Conservation (phyloP, 75 land plant species). For the Selaginella moellendorffii region DNA sequence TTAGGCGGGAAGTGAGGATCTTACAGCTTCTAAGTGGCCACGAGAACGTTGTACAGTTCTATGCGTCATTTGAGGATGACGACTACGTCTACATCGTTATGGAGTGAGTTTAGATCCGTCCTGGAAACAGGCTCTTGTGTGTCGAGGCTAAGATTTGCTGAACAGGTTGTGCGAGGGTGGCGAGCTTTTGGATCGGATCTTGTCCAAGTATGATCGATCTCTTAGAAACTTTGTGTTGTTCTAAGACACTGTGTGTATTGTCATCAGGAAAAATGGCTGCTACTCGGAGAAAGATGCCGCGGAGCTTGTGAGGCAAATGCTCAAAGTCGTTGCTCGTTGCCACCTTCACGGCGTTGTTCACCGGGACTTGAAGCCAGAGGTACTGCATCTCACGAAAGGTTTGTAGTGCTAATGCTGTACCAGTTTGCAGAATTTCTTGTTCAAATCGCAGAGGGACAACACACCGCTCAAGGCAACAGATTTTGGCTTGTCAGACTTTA, state of each 20-base stretch:
- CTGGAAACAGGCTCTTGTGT: not conserved
- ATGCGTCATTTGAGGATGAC: conserved; percentile 73
- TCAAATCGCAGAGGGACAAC: not conserved
- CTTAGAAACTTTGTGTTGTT: not conserved
- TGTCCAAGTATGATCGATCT: conserved; percentile 33
- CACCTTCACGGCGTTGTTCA: conserved; percentile 11
- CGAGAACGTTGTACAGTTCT: conserved; percentile 73
- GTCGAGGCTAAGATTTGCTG: not conserved
- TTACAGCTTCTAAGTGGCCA: conserved; percentile 50
- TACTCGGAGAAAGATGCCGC: conserved; percentile 11
- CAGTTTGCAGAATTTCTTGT: not conserved
- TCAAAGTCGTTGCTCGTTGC: conserved; percentile 10
- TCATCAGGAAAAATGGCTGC: conserved; percentile 1
- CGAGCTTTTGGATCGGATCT: conserved; percentile 55
- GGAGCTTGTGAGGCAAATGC: conserved; percentile 9
- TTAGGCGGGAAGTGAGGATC: conserved; percentile 76
- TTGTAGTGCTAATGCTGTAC: not conserved
- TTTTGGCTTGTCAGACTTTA: conserved; percentile 7
- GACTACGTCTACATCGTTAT: conserved; percentile 68
- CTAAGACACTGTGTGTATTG: not conserved
- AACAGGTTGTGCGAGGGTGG: conserved; percentile 62
- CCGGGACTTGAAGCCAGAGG: conserved; percentile 10
- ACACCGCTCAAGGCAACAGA: not conserved
- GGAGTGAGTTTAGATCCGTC: conserved; percentile 49
- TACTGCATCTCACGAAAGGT: not conserved